Percentiles rank a stretch among this genome's conserved stretches.
Evolutionary conservation across 768 basidiomycete species (phyloP).

Genomic region (Rhizopogon vulgaris): DNA sequence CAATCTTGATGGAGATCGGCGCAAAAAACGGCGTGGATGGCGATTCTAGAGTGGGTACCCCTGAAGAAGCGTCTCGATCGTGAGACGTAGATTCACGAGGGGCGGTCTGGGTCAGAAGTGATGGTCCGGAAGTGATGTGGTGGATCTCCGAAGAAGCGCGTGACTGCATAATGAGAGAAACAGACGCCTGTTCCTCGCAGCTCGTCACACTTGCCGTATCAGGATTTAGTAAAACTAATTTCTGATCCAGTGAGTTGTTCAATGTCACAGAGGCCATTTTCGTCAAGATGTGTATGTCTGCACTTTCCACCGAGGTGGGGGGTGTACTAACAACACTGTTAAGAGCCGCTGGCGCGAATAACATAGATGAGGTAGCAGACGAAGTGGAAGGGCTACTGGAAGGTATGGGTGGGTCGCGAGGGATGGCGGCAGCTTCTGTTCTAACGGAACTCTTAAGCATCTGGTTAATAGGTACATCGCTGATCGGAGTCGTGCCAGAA

Average conservation of each 20-base stretch:
- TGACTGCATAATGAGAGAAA: constrained; percentile 21
- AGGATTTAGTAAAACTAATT: constrained; percentile 1
- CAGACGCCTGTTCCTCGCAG: constrained; percentile 2
- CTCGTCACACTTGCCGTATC: neutral
- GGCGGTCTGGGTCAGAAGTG: constrained; percentile 62
- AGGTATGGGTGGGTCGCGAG: constrained; percentile 16
- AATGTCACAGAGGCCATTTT: constrained; percentile 21
- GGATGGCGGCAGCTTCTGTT: neutral
- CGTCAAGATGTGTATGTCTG: constrained; percentile 34
- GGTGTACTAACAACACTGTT: constrained; percentile 48
- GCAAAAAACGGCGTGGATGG: constrained; percentile 17
- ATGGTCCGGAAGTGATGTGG: constrained; percentile 34
- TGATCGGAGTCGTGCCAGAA: constrained; percentile 6
- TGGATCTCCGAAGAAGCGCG: constrained; percentile 11
- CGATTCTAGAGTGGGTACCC: constrained; percentile 17
- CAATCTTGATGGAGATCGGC: constrained; percentile 83
- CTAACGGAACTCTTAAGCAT: constrained; percentile 6
- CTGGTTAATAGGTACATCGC: constrained; percentile 20
- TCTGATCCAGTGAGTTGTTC: constrained; percentile 1
- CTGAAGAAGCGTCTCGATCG: constrained; percentile 18
- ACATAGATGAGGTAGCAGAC: constrained; percentile 43
- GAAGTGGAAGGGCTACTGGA: constrained; percentile 29
- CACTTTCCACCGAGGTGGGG: constrained; percentile 40
- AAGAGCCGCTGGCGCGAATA: constrained; percentile 32
- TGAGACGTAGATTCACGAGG: constrained; percentile 24